Evolutionary conservation across 2,329 filamentous ascomycete genomes (phyloP).

Genomic region (Rasamsonia emersonii): DNA sequence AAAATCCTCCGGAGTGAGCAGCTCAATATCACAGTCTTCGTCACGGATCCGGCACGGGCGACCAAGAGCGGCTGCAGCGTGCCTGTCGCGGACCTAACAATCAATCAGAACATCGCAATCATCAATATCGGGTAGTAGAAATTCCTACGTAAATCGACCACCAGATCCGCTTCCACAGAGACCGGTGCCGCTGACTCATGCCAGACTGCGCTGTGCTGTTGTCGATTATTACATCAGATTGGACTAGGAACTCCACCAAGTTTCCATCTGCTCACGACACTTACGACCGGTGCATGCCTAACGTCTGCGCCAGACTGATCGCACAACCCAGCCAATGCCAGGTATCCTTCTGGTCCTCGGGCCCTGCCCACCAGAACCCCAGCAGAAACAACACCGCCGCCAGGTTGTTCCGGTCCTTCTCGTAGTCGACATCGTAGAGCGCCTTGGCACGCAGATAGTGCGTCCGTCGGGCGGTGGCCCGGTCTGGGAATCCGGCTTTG

Average conservation of each 20-base stretch:
- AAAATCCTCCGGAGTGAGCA: conserved; percentile 14
- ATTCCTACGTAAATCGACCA: conserved; percentile 45
- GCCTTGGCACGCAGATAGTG: conserved; percentile 43
- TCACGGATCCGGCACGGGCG: conserved; percentile 17
- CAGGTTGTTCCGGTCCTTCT: conserved; percentile 77
- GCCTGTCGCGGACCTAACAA: conserved; percentile 14
- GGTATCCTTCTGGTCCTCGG: conserved; percentile 93
- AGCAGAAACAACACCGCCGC: conserved; percentile 84
- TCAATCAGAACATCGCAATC: not conserved
- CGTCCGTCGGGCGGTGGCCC: too few species aligned
- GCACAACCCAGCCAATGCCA: conserved; percentile 99
- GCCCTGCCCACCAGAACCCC: conserved; percentile 97
- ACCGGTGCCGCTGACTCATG: conserved; percentile 65
- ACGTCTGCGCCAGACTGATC: conserved; percentile 85
- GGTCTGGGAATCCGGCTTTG: too few species aligned
- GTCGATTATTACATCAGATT: conserved; percentile 37
- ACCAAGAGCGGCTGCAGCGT: conserved; percentile 17
- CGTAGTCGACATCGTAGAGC: conserved; percentile 92
- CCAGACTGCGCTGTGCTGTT: conserved; percentile 68
- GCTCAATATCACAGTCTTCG: conserved; percentile 18
- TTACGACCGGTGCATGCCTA: conserved; percentile 87
- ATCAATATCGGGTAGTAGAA: conserved; percentile 6
- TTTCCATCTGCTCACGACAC: too few species aligned
- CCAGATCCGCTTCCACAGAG: conserved; percentile 92
- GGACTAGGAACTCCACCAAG: not conserved